Conservation (phyloP, 2,329 filamentous ascomycete genomes). For the Aspergillus versicolor region DNA sequence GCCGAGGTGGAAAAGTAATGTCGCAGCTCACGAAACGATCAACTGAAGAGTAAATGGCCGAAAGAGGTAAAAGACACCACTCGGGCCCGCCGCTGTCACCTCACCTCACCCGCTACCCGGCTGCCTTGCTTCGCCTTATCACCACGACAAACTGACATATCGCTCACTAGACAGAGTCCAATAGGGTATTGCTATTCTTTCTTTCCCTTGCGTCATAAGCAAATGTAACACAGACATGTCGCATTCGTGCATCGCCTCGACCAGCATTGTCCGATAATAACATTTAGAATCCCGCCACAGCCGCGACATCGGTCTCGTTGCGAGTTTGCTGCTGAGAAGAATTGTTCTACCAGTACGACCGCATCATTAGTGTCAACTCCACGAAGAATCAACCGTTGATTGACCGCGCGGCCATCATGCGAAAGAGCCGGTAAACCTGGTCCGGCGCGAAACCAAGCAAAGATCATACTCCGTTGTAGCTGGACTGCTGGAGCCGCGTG, state of each 20-base stretch:
- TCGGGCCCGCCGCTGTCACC: neutral
- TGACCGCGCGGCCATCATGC: neutral
- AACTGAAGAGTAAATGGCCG: neutral
- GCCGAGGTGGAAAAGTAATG: neutral
- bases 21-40: neutral
- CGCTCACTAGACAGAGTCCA: neutral
- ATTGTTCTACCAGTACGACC: neutral
- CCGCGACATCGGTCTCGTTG: slow-evolving; percentile 17
- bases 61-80: neutral
- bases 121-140: neutral
- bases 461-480: neutral
- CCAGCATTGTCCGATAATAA: neutral
- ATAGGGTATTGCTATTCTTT: neutral
- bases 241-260: neutral
- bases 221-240: slow-evolving; percentile 2
- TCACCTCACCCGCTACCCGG: neutral
- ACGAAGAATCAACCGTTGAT: slow-evolving; percentile 1
- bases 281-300: slow-evolving; percentile 17
- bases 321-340: neutral
- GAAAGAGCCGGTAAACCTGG: neutral
- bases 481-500: neutral
- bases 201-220: slow-evolving; percentile 17
- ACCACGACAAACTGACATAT: neutral
- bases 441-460: neutral
- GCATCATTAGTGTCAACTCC: neutral